Conservation (phyloP, 129 eudicot genomes). For the Tagetes patula region DNA sequence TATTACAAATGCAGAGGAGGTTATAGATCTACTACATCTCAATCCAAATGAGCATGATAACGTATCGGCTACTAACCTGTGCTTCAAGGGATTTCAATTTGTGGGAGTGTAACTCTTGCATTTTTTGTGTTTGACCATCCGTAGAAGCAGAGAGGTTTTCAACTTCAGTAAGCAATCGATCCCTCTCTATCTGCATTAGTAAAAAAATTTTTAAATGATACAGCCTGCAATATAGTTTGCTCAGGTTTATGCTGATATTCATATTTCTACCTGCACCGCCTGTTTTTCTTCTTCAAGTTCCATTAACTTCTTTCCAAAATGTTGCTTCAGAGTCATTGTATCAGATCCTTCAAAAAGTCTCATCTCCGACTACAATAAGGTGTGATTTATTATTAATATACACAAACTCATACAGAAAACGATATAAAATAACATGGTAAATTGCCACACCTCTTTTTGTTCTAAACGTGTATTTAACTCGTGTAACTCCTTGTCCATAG, state of each 20-base stretch:
- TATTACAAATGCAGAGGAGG: background rate
- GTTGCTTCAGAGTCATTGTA: constrained; percentile 90
- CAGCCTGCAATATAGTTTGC: constrained; percentile 7
- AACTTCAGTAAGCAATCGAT: constrained; percentile 81
- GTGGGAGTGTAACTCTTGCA: constrained; percentile 82
- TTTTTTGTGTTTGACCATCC: constrained; percentile 80
- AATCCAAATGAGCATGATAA: constrained; percentile 6
- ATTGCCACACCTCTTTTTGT: constrained; percentile 71
- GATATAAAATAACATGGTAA: background rate
- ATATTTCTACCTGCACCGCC: constrained; percentile 70
- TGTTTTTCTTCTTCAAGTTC: constrained; percentile 98
- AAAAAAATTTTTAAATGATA: background rate
- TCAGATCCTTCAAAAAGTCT: constrained; percentile 80
- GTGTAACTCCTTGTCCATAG: constrained; percentile 86
- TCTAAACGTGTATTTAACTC: constrained; percentile 83
- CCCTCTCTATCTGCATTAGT: constrained; percentile 79
- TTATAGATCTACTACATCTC: constrained; percentile 1
- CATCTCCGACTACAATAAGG: constrained; percentile 81
- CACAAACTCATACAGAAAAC: background rate
- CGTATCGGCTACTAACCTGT: constrained; percentile 48
- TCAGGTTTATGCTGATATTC: constrained; percentile 11
- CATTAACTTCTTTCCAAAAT: constrained; percentile 87
- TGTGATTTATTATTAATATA: background rate
- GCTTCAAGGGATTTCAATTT: constrained; percentile 88
- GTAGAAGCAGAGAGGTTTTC: constrained; percentile 82